phyloP scores from a whole-genome alignment of 2,329 filamentous ascomycete species.

The Podosphaera fusca region DNA sequence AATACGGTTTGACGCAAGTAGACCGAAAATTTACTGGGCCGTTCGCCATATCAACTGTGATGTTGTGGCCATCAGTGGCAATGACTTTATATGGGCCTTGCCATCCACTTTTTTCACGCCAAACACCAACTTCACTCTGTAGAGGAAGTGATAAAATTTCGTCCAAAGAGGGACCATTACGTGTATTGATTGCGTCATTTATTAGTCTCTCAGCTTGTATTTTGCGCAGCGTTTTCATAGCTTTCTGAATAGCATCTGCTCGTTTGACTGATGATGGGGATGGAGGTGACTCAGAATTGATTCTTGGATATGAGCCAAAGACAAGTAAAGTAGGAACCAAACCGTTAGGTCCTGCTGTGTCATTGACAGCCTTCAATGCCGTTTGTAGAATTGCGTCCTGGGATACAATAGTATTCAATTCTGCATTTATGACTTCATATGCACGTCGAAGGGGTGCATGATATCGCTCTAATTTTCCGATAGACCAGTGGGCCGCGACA shows the following conservation, averaged over 20 bases:
- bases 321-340: conserved; percentile 1
- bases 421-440: background rate
- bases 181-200: no score
- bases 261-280: background rate
- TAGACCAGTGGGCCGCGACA: conserved; percentile 1
- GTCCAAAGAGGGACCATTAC: conserved; percentile 1
- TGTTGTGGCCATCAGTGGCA: background rate
- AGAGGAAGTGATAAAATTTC: background rate
- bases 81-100: background rate
- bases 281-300: background rate
- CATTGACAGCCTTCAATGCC: conserved; percentile 1
- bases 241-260: conserved; percentile 1
- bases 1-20: background rate
- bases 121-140: background rate
- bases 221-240: no score
- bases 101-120: background rate
- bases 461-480: conserved; percentile 1
- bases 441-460: background rate
- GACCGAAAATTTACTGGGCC: background rate
- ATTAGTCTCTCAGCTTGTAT: no score
- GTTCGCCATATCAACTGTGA: background rate
- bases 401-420: background rate
- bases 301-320: conserved; percentile 1
- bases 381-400: background rate
- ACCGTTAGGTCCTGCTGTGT: background rate